phyloP scores from a whole-genome alignment of 257 asterid genomes.

The Galeopsis tetrahit region DNA sequence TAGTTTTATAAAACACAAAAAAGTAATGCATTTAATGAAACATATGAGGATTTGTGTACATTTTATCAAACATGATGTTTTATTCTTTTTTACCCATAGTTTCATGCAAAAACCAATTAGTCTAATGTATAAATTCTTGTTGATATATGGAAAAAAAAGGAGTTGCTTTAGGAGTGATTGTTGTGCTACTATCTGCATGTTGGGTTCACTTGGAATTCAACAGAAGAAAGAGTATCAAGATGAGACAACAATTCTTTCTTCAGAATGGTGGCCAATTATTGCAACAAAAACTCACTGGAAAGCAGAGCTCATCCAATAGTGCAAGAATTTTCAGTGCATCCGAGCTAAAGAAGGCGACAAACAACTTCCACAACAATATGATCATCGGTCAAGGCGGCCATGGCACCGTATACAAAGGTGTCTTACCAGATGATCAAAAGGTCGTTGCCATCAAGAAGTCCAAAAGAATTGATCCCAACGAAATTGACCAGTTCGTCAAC shows the following conservation, averaged over 20 bases:
- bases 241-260: neutral
- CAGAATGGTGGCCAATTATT: conserved; percentile 30
- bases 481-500: conserved; percentile 44
- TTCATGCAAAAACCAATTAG: no score
- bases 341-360: conserved; percentile 31
- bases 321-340: conserved; percentile 9
- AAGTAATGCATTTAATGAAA: no score
- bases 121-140: neutral
- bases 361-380: neutral
- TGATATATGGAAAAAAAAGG: conserved; percentile 22
- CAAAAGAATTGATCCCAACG: conserved; percentile 19
- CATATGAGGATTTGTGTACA: no score
- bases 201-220: conserved; percentile 31
- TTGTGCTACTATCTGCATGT: conserved; percentile 27
- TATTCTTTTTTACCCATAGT: no score
- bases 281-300: conserved; percentile 26
- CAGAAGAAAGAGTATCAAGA: conserved; percentile 30
- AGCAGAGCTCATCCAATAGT: neutral
- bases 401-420: conserved; percentile 35
- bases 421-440: neutral
- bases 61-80: no score
- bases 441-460: conserved; percentile 38
- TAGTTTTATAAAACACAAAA: no score
- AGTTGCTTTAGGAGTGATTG: conserved; percentile 32
- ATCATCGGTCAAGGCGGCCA: conserved; percentile 16